Conservation (phyloP, 2,329 filamentous ascomycete species). For the Colletotrichum chrysophilum region DNA sequence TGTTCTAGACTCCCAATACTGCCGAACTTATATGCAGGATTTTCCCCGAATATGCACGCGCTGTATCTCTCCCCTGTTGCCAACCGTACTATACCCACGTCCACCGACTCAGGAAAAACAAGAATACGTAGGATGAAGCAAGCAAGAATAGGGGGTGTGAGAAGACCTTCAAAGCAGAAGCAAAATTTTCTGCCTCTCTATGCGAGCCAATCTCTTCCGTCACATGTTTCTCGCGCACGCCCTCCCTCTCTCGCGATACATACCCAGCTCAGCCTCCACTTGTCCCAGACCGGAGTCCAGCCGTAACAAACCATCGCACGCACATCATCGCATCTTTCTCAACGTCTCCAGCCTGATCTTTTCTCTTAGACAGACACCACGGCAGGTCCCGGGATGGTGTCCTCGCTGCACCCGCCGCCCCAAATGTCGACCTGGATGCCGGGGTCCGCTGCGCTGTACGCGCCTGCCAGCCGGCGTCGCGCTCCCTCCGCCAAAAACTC, state of each 20-base stretch:
- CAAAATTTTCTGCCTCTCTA: background rate
- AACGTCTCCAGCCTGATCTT: background rate
- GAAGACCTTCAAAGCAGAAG: background rate
- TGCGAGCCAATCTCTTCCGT: background rate
- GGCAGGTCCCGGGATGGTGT: constrained; percentile 2
- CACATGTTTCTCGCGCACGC: background rate
- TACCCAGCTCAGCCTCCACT: background rate
- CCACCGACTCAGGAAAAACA: background rate
- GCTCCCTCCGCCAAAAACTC: constrained; percentile 26
- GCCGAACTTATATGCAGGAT: background rate
- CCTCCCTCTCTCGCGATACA: background rate
- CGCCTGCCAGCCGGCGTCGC: constrained; percentile 25
- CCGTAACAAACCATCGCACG: background rate
- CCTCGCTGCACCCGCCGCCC: constrained; percentile 24
- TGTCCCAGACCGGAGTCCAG: background rate
- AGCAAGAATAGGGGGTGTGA: background rate
- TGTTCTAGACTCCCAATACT: background rate
- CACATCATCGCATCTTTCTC: background rate
- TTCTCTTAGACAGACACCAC: background rate
- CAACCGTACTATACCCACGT: background rate
- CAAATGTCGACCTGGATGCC: constrained; percentile 53
- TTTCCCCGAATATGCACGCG: background rate
- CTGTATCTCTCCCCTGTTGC: background rate
- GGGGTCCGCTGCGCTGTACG: constrained; percentile 35
- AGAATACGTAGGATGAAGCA: background rate